Percentiles rank a stretch among this genome's conserved stretches.
Conservation (phyloP, 2,329 filamentous ascomycete genomes). For the Sclerotinia subarctica region DNA sequence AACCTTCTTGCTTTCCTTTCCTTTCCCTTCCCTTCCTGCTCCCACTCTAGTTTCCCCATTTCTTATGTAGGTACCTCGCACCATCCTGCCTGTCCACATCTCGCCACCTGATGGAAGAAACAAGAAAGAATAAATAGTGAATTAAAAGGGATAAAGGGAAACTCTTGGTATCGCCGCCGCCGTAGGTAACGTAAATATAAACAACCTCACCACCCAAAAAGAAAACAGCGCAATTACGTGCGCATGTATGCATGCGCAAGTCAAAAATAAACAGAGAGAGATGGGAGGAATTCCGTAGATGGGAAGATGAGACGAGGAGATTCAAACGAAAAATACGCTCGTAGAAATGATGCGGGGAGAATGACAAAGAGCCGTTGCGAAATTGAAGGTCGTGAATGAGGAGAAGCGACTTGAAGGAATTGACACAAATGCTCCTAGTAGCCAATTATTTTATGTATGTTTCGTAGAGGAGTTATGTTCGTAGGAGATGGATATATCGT, state of each 20-base stretch:
- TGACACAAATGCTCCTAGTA: not conserved
- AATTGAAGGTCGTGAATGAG: not conserved
- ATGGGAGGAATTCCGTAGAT: not conserved
- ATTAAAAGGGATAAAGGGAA: constrained; percentile 20
- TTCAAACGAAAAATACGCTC: constrained; percentile 8
- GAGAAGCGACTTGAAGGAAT: not conserved
- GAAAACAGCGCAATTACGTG: not conserved
- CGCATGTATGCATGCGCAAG: constrained; percentile 1
- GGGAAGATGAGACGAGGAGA: not conserved
- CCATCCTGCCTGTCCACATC: not conserved
- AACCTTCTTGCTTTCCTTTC: not conserved
- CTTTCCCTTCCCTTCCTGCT: not conserved
- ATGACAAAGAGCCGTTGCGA: constrained; percentile 6
- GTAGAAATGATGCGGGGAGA: not conserved
- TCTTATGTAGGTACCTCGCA: not conserved
- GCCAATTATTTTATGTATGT: constrained; percentile 8
- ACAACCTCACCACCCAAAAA: not conserved
- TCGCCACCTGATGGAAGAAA: not conserved
- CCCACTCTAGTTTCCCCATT: not conserved
- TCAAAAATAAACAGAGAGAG: constrained; percentile 16
- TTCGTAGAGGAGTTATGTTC: constrained; percentile 6
- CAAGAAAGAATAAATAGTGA: constrained; percentile 9
- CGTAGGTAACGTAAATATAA: constrained; percentile 19
- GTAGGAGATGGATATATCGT: constrained; percentile 2
- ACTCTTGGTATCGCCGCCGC: constrained; percentile 32